These are phyloP conservation scores for Solanum rostratum DNA, from an alignment of 257 asterid genomes.

Conservation along the genomic window DNA sequence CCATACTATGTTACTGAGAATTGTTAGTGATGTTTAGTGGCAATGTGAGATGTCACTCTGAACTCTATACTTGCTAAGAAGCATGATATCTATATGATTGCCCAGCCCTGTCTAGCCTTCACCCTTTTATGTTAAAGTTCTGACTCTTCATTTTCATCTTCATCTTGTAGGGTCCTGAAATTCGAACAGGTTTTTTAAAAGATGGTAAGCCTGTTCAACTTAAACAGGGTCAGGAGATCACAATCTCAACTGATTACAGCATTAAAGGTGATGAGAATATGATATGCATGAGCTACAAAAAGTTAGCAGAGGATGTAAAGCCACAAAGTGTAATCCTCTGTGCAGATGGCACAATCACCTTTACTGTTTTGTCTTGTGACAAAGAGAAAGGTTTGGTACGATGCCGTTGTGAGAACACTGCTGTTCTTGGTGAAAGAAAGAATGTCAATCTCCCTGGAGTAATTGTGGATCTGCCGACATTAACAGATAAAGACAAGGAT, in stretches of 20 bases:
- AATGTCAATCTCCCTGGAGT: constrained; percentile 73
- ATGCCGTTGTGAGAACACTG: constrained; percentile 58
- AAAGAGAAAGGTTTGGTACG: constrained; percentile 36
- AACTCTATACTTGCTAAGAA: not conserved
- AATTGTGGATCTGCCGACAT: constrained; percentile 57
- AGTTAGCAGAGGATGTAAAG: constrained; percentile 44
- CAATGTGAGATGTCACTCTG: not conserved
- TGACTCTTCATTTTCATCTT: not conserved
- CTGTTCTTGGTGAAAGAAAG: constrained; percentile 62
- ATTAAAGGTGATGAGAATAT: constrained; percentile 46
- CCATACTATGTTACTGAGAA: not conserved
- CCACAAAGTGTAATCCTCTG: constrained; percentile 53
- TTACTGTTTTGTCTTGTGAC: constrained; percentile 44
- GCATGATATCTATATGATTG: not conserved
- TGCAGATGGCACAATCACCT: constrained; percentile 61
- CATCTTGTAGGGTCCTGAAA: constrained; percentile 51
- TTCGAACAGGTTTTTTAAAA: constrained; percentile 56
- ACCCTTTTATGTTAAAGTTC: not conserved
- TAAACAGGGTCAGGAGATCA: constrained; percentile 56
- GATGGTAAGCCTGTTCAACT: constrained; percentile 53
- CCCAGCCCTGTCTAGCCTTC: not conserved
- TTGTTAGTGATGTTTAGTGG: not conserved
- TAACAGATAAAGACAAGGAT: constrained; percentile 66
- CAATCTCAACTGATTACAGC: constrained; percentile 49
- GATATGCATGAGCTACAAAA: constrained; percentile 66